Conservation (phyloP, 1,139 yeast species). For the Magnusiomyces tetraspermus region DNA sequence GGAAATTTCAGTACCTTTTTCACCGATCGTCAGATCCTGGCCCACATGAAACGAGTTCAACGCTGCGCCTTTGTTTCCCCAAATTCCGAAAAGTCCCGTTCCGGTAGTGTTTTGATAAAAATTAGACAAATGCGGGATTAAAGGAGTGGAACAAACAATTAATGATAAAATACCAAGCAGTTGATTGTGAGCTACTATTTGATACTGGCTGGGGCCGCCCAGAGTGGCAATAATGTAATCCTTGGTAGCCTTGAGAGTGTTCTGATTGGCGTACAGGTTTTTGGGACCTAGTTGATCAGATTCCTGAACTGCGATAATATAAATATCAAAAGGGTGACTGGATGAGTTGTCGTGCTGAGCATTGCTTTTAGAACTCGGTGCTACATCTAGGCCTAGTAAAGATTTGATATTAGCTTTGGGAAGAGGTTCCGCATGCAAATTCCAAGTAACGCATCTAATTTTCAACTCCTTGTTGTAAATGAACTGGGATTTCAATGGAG, state of each 20-base stretch:
- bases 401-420: conserved; percentile 5
- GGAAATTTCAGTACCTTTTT: conserved; percentile 40
- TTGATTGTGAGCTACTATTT: conserved; percentile 36
- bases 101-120: conserved; percentile 40
- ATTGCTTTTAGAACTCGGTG: too few species aligned
- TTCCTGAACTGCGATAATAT: conserved; percentile 43
- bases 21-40: conserved; percentile 23
- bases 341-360: too few species aligned
- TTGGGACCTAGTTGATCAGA: conserved; percentile 41
- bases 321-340: conserved; percentile 29
- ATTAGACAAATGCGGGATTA: conserved; percentile 33
- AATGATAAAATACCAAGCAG: conserved; percentile 43
- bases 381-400: conserved; percentile 8
- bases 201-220: conserved; percentile 21
- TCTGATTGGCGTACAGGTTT: conserved; percentile 37
- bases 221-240: conserved; percentile 27
- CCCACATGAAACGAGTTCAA: conserved; percentile 31
- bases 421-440: conserved; percentile 10
- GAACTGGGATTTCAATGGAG: conserved; percentile 3
- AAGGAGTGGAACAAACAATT: conserved; percentile 30
- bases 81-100: conserved; percentile 45
- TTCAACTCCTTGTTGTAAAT: conserved; percentile 1
- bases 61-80: conserved; percentile 55
- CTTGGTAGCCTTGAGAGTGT: conserved; percentile 36
- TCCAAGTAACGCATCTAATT: conserved; percentile 10